Base-by-base conservation (phyloP, 108 stramenopile species). In the Poteriospumella lacustris region DNA sequence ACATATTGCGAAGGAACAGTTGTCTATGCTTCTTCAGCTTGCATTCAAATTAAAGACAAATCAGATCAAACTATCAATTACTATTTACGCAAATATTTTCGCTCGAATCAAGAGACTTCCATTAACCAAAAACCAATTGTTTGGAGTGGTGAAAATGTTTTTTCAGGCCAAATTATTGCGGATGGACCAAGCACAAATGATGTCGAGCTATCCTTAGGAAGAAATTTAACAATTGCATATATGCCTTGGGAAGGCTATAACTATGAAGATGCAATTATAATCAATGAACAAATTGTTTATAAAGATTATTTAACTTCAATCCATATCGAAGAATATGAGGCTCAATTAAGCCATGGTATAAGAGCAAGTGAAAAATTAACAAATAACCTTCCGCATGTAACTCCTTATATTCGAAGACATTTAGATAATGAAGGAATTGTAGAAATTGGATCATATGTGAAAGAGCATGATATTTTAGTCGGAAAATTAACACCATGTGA, bases 381-480 rank as follows among this genome's bases (percentile, higher is more conserved):
- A 56, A 56, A 56, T 56, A 56, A 56, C 24, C 24, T 56, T 19
- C 52, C 52, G 52, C 52, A 56, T 56, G 19, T 56, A 56, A 56
- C 52, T 19, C 15, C 15, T 19, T 56, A 56, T 56, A 56, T 56
- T 56, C 52, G 52, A 56, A 15, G 52, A 19, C 52, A 56, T 56
- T 56, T 56, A 56, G 24, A 56, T 56, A 19, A 15, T 56, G 52
- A 56, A 19, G 52, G 52, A 56, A 56, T 56, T 56, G 52, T 56
- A 56, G 19, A 24, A 56, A 56, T 56, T 56, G 52, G 52, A 19
- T 56, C 52, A 15, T 56, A 56, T 56, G 52, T 56, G 24, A 56
- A 56, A 56, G 52, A 56, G 24, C 52, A 56, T 56, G 52, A 56
- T 56, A 56, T 56, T 56, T 56, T 56, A 56, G 52, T 56, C 24